Percentiles rank a stretch among this genome's conserved stretches.
Conservation (phyloP, 768 basidiomycete genomes). For the Suillus subluteus region DNA sequence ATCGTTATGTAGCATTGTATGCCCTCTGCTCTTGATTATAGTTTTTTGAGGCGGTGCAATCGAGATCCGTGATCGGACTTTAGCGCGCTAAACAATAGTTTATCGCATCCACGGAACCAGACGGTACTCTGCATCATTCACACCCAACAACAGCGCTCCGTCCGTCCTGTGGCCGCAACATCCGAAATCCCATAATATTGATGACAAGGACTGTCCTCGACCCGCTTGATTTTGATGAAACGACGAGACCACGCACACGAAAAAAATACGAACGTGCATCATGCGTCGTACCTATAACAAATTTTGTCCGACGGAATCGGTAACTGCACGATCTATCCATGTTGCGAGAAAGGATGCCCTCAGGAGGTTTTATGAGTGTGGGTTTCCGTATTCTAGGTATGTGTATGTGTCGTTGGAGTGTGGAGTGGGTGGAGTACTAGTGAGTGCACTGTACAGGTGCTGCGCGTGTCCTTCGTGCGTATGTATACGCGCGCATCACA, state of each 20-base stretch:
- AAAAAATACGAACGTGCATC: not conserved
- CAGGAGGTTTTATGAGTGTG: constrained; percentile 24
- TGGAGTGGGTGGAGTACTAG: not conserved
- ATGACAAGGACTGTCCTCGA: not conserved
- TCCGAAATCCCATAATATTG: not conserved
- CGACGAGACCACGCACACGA: not conserved
- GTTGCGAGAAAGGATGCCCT: constrained; percentile 23
- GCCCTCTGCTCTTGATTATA: not conserved
- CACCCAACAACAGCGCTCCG: not conserved
- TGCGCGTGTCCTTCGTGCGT: not conserved
- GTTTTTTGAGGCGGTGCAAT: not conserved
- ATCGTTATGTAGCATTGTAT: not conserved
- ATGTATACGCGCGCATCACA: not conserved
- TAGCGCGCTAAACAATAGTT: not conserved
- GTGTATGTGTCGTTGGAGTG: constrained; percentile 17
- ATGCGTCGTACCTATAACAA: constrained; percentile 6
- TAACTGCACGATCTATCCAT: constrained; percentile 17
- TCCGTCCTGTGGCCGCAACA: not conserved
- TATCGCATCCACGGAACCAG: not conserved
- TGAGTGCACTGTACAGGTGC: not conserved
- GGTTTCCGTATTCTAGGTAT: constrained; percentile 41
- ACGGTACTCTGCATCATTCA: too few species aligned
- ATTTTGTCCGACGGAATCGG: constrained; percentile 7
- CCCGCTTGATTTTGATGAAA: not conserved
- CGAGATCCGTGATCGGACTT: too few species aligned